Evolutionary conservation across 176 grass and related monocot species (phyloP).

Genomic region (Musa acuminata): DNA sequence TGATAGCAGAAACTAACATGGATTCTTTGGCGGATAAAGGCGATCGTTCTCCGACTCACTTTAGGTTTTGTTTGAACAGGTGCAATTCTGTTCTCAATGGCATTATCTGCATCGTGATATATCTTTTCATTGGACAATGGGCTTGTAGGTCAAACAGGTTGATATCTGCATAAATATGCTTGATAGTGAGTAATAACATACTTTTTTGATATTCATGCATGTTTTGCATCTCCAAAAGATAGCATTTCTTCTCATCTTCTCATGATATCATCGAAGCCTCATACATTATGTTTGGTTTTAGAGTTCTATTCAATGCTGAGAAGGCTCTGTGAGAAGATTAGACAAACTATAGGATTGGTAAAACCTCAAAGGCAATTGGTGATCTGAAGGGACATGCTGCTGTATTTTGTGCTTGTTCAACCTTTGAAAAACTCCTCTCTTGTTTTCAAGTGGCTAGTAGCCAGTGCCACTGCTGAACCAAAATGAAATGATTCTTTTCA

Average conservation of each 20-base stretch:
- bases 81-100: constrained; percentile 23
- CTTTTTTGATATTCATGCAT: too few species aligned
- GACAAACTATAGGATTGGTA: neutral
- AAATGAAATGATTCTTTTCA: neutral
- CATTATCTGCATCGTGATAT: constrained; percentile 5
- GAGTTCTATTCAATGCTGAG: neutral
- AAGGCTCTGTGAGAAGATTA: neutral
- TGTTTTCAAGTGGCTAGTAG: neutral
- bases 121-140: neutral
- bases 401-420: neutral
- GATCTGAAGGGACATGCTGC: neutral
- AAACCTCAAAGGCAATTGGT: neutral
- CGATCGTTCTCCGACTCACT: constrained; percentile 31
- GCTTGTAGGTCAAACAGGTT: too few species aligned
- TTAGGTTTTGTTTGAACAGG: constrained; percentile 73
- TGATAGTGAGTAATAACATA: too few species aligned
- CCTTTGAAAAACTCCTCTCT: neutral
- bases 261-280: neutral
- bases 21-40: constrained; percentile 24
- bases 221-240: neutral
- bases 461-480: neutral
- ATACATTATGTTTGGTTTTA: neutral
- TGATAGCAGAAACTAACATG: constrained; percentile 17
- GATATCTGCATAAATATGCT: too few species aligned
- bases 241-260: neutral